Conservation (phyloP, 192 early-diverging fungal genomes). For the Umbelopsis isabellina region DNA sequence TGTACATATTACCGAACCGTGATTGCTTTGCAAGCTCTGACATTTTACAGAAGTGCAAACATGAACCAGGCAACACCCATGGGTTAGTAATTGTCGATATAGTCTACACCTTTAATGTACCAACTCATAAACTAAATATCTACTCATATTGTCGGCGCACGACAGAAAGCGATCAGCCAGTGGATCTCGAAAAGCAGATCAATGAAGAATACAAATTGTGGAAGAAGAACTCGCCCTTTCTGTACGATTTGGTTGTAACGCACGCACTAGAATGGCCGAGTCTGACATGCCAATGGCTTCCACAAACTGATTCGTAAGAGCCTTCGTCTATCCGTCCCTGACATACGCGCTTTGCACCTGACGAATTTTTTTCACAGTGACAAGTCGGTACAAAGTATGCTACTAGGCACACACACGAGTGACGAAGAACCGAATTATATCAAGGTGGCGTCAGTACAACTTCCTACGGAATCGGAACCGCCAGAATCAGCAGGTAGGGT, state of each 20-base stretch:
- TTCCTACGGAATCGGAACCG: conserved; percentile 60
- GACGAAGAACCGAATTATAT: conserved; percentile 95
- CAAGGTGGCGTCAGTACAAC: conserved; percentile 85
- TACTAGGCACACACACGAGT: conserved; percentile 96
- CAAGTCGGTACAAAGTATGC: conserved; percentile 83
- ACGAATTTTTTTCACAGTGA: conserved; percentile 60
- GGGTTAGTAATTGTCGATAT: background rate
- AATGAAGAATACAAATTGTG: conserved; percentile 98
- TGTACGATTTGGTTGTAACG: conserved; percentile 96
- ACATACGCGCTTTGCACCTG: background rate
- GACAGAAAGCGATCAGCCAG: background rate
- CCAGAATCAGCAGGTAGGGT: conserved; percentile 66
- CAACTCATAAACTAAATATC: background rate
- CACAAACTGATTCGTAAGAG: conserved; percentile 77
- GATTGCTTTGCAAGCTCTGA: too few species aligned
- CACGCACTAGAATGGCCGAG: conserved; percentile 99
- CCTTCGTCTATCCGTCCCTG: background rate
- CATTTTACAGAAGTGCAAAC: background rate
- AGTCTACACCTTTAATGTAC: background rate
- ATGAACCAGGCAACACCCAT: conserved; percentile 4
- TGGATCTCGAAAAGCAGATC: conserved; percentile 72
- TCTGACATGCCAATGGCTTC: conserved; percentile 96
- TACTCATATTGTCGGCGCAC: too few species aligned
- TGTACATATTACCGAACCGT: too few species aligned
- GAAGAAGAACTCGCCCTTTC: conserved; percentile 98